A percentile compares a stretch with the other conserved stretches of the same genome.
These are phyloP conservation scores for Pseudotulostoma volvatum DNA, from an alignment of 495 filamentous ascomycete genomes.

Conservation along the genomic window DNA sequence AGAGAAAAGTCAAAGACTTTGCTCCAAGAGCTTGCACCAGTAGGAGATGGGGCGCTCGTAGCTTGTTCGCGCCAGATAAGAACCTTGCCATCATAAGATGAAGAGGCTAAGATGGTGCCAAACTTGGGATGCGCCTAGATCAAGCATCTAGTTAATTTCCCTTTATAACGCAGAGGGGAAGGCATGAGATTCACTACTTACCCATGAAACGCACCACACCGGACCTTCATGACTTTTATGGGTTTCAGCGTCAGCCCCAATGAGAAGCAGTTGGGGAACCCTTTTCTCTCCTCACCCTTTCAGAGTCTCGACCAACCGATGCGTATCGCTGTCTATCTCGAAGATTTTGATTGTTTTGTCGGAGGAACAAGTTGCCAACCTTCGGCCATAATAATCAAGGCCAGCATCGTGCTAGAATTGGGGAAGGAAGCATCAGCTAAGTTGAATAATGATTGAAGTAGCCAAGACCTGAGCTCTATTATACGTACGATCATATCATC, in stretches of 20 bases:
- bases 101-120: constrained; percentile 89
- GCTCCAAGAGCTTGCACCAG: constrained; percentile 44
- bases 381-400: constrained; percentile 93
- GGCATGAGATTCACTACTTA: constrained; percentile 18
- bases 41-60: constrained; percentile 27
- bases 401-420: constrained; percentile 75
- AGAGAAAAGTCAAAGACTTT: constrained; percentile 79
- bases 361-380: constrained; percentile 92
- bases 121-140: constrained; percentile 83
- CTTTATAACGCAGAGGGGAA: too few species aligned
- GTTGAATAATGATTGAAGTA: neutral
- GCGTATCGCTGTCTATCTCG: constrained; percentile 87
- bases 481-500: constrained; percentile 99
- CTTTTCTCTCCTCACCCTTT: constrained; percentile 52
- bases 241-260: neutral
- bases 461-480: constrained; percentile 2
- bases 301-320: constrained; percentile 79
- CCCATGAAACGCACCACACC: constrained; percentile 93
- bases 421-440: neutral
- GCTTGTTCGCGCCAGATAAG: constrained; percentile 91
- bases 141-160: constrained; percentile 2
- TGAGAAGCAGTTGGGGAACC: neutral
- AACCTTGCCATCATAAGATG: constrained; percentile 92
- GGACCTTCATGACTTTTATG: constrained; percentile 77
- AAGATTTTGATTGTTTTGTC: constrained; percentile 99